phyloP scores from a whole-genome alignment of 2,329 filamentous ascomycete species.

The Colletotrichum sp. region DNA sequence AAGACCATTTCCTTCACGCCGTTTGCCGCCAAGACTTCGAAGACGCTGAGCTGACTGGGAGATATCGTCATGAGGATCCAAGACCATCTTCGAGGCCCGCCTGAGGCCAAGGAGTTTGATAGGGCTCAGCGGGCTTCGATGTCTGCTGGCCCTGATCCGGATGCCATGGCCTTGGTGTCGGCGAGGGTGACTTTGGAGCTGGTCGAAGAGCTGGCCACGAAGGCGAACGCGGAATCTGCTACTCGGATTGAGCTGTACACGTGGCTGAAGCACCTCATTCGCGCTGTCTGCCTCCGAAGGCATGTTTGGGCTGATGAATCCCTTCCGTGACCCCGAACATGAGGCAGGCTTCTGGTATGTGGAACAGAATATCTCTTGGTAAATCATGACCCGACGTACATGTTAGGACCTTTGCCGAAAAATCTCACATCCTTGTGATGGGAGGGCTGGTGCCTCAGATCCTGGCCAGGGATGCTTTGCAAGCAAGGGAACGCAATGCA shows the following conservation, averaged over 20 bases:
- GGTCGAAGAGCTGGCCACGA: background rate
- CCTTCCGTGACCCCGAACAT: constrained; percentile 1
- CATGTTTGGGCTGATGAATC: constrained; percentile 11
- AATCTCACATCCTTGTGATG: background rate
- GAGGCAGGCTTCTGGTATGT: constrained; percentile 4
- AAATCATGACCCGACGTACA: background rate
- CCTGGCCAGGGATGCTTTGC: background rate
- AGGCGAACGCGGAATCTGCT: background rate
- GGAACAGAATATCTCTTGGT: rapidly evolving
- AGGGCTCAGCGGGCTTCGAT: background rate
- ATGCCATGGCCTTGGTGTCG: background rate
- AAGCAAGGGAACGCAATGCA: background rate
- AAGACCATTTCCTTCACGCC: background rate
- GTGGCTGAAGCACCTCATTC: background rate
- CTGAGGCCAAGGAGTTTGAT: background rate
- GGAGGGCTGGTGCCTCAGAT: background rate
- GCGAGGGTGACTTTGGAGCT: background rate
- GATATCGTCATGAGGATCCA: background rate
- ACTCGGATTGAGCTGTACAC: background rate
- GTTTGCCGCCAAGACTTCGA: background rate
- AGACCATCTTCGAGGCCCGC: background rate
- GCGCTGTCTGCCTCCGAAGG: background rate
- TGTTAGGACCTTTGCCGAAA: background rate
- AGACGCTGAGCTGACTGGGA: background rate
- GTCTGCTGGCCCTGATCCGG: background rate